These are phyloP conservation scores for Coffea humblotiana DNA, from an alignment of 305 asterid genomes.

Conservation along the genomic window DNA sequence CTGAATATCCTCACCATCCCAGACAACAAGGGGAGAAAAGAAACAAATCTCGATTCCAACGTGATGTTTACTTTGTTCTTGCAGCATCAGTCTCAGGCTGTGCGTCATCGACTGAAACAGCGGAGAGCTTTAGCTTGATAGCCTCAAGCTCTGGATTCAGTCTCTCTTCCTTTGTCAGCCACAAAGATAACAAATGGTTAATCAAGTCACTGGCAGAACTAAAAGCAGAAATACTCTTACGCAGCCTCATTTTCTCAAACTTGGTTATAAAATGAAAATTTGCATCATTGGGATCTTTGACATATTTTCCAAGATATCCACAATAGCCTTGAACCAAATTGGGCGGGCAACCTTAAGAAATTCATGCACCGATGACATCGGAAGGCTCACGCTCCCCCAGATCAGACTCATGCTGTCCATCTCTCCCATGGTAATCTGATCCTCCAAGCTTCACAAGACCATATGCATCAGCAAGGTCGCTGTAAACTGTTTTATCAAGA, in stretches of 20 bases:
- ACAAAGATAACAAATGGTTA: slow-evolving; percentile 49
- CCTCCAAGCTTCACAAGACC: slow-evolving; percentile 90
- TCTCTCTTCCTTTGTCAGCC: slow-evolving; percentile 77
- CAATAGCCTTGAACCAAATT: slow-evolving; percentile 72
- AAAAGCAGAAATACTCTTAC: slow-evolving; percentile 27
- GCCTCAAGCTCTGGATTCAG: slow-evolving; percentile 58
- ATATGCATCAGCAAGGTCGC: slow-evolving; percentile 73
- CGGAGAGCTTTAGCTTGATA: slow-evolving; percentile 53
- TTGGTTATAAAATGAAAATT: slow-evolving; percentile 56
- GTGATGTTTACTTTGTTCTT: slow-evolving; percentile 10
- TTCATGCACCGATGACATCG: slow-evolving; percentile 59
- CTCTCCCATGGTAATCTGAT: slow-evolving; percentile 89
- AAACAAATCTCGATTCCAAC: not conserved
- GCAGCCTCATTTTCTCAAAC: slow-evolving; percentile 41
- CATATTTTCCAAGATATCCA: slow-evolving; percentile 52
- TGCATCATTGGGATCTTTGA: slow-evolving; percentile 57
- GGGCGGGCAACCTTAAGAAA: slow-evolving; percentile 86
- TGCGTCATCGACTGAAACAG: slow-evolving; percentile 17
- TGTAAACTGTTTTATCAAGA: slow-evolving; percentile 54
- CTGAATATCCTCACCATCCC: not conserved
- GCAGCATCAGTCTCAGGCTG: slow-evolving; percentile 26
- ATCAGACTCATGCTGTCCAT: slow-evolving; percentile 85
- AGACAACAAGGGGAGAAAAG: not conserved
- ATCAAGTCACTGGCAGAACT: slow-evolving; percentile 49
- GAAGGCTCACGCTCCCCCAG: slow-evolving; percentile 78